These are phyloP conservation scores for Harrya chromipes DNA, from an alignment of 768 basidiomycete species.

Conservation along the genomic window DNA sequence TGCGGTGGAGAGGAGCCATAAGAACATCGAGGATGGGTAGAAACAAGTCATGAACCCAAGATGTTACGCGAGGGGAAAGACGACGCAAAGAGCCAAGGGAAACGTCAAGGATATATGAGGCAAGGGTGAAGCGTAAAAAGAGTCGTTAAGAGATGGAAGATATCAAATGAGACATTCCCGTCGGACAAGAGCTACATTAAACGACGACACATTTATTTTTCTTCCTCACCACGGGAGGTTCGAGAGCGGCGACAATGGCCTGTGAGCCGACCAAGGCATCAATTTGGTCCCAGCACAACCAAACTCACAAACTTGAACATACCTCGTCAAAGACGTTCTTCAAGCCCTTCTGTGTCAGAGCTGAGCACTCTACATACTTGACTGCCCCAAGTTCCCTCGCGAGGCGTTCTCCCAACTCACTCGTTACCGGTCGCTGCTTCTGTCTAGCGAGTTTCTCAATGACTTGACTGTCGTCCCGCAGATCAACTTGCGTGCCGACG, in stretches of 20 bases:
- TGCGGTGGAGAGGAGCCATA: constrained; percentile 18
- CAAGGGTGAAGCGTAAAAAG: constrained; percentile 29
- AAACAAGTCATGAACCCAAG: constrained; percentile 23
- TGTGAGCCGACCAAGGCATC: constrained; percentile 11
- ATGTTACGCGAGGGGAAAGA: constrained; percentile 19
- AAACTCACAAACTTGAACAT: constrained; percentile 30
- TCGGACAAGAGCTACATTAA: constrained; percentile 44
- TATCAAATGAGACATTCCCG: constrained; percentile 29
- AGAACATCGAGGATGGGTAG: constrained; percentile 25
- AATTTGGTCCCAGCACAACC: neutral
- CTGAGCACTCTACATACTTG: constrained; percentile 99
- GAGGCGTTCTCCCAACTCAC: constrained; percentile 88
- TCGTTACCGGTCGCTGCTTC: constrained; percentile 90
- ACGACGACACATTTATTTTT: constrained; percentile 80
- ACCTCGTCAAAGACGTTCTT: constrained; percentile 99
- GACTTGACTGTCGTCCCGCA: constrained; percentile 90
- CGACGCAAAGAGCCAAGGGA: constrained; percentile 22
- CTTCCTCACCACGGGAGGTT: constrained; percentile 91
- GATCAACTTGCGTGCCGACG: constrained; percentile 97
- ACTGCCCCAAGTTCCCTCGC: constrained; percentile 98
- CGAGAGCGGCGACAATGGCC: constrained; percentile 98
- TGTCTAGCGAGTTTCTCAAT: constrained; percentile 94
- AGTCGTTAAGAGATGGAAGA: constrained; percentile 36
- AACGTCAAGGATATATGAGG: constrained; percentile 37
- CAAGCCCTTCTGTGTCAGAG: constrained; percentile 97